Percentiles rank a stretch among this genome's conserved stretches.
phyloP scores from a whole-genome alignment of 169 alveolate genomes.

The Plasmodium knowlesi region DNA sequence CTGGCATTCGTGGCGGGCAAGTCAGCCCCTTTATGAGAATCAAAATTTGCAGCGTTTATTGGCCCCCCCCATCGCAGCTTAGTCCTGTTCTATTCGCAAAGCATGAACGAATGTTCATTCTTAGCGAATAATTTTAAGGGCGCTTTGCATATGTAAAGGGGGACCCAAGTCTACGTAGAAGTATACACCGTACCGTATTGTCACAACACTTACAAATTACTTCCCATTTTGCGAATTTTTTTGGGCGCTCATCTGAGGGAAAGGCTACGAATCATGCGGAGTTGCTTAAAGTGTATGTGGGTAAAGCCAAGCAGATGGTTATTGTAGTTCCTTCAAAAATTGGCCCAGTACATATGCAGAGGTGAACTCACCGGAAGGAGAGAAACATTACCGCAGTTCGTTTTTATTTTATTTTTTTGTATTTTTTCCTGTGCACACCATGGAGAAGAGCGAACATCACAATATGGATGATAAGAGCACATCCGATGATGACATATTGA shows the following conservation, averaged over 20 bases:
- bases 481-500: constrained; percentile 68
- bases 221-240: not conserved
- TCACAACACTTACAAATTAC: not conserved
- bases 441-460: constrained; percentile 35
- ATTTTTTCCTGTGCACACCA: not conserved
- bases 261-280: not conserved
- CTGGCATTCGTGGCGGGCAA: not conserved
- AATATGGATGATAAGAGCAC: not conserved
- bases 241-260: not conserved
- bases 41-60: not conserved
- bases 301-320: not conserved
- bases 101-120: not conserved
- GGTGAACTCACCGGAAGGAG: not conserved
- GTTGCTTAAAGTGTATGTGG: not conserved
- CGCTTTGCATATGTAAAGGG: not conserved
- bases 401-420: constrained; percentile 7
- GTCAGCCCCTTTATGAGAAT: not conserved
- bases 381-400: not conserved
- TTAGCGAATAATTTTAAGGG: not conserved
- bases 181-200: not conserved
- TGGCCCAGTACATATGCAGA: not conserved
- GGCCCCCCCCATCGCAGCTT: not conserved
- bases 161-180: not conserved
- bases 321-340: not conserved
- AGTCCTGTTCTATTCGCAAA: not conserved